Conservation (phyloP, 164 flowering plant species). For the Saururus chinensis region DNA sequence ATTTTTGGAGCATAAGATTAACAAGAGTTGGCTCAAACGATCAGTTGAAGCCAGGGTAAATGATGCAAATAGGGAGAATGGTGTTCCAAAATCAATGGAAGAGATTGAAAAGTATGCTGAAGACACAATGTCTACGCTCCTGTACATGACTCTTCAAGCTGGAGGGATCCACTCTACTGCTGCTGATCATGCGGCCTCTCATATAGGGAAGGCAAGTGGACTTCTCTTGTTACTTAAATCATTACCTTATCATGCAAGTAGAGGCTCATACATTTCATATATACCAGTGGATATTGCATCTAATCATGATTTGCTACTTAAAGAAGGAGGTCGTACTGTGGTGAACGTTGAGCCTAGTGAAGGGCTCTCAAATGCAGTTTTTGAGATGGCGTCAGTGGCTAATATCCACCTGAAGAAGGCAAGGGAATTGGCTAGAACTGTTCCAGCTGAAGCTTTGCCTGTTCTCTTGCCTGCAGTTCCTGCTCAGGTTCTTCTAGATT, state of each 20-base stretch:
- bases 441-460: slow-evolving; percentile 70
- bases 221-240: slow-evolving; percentile 79
- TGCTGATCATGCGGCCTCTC: slow-evolving; percentile 98
- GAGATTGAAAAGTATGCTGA: slow-evolving; percentile 86
- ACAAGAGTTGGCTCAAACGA: slow-evolving; percentile 80
- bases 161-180: slow-evolving; percentile 82
- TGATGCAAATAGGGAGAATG: slow-evolving; percentile 66
- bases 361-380: slow-evolving; percentile 56
- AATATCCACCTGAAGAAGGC: slow-evolving; percentile 78
- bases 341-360: slow-evolving; percentile 52
- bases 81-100: slow-evolving; percentile 48
- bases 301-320: slow-evolving; percentile 62
- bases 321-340: slow-evolving; percentile 35
- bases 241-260: slow-evolving; percentile 72
- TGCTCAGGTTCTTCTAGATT: slow-evolving; percentile 63
- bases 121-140: slow-evolving; percentile 73
- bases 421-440: slow-evolving; percentile 55
- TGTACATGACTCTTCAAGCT: slow-evolving; percentile 82
- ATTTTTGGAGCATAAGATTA: slow-evolving; percentile 49
- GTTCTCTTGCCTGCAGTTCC: slow-evolving; percentile 84
- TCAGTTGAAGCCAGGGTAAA: slow-evolving; percentile 91
- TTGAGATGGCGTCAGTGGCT: slow-evolving; percentile 93
- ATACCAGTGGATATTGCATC: slow-evolving; percentile 69
- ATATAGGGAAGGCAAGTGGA: slow-evolving; percentile 93
- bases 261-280: slow-evolving; percentile 47